phyloP scores from a whole-genome alignment of 305 asterid species.

The Fraxinus latifolia region DNA sequence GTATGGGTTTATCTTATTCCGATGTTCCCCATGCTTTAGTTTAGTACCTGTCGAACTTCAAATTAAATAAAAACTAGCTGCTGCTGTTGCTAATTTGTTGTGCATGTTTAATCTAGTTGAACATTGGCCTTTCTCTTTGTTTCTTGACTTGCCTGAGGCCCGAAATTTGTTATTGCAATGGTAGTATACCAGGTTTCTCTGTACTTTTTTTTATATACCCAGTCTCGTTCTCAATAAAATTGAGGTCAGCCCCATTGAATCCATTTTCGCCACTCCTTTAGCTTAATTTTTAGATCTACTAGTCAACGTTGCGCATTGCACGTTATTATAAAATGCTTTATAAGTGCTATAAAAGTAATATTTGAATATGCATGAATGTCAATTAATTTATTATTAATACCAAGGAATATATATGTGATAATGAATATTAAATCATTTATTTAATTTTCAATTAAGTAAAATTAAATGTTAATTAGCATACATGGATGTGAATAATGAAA shows the following conservation, averaged over 20 bases:
- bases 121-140: neutral
- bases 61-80: neutral
- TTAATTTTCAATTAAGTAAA: no score
- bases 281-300: neutral
- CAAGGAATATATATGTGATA: no score
- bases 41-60: neutral
- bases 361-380: no score
- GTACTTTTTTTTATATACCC: neutral
- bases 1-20: neutral
- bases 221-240: neutral
- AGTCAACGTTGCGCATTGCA: no score
- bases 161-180: neutral
- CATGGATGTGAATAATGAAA: no score
- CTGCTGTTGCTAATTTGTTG: neutral
- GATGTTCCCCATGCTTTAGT: neutral
- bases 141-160: neutral
- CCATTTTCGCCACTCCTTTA: neutral
- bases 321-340: no score
- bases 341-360: no score
- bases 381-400: no score
- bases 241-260: neutral
- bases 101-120: neutral
- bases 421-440: no score
- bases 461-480: no score
- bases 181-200: neutral